A percentile compares a stretch with the other conserved stretches of the same genome.
Conservation (phyloP, 768 basidiomycete species). For the Kwoniella sp. region DNA sequence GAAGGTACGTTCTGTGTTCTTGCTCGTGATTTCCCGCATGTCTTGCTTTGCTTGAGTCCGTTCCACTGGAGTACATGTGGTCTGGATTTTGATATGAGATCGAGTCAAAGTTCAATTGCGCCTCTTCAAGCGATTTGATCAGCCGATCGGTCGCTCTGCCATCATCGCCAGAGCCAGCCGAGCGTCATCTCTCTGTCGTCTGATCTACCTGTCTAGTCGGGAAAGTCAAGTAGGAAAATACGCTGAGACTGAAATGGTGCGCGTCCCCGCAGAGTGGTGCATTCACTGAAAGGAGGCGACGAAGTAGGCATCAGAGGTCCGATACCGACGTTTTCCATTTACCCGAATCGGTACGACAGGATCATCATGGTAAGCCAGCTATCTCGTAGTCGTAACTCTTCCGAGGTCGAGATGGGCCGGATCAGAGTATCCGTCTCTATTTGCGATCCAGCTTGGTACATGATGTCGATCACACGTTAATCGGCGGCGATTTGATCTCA, state of each 20-base stretch:
- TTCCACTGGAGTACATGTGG: not conserved
- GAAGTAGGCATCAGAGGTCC: constrained; percentile 50
- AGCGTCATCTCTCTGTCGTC: no score
- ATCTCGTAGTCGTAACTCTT: not conserved
- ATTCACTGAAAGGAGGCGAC: constrained; percentile 41
- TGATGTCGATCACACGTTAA: no score
- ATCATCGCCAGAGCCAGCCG: no score
- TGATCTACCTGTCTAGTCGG: no score
- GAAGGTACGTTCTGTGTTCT: constrained; percentile 41
- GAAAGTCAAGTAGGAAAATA: no score
- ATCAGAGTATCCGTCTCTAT: not conserved
- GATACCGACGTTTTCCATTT: constrained; percentile 43
- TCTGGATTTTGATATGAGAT: not conserved
- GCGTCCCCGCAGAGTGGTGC: constrained; percentile 30
- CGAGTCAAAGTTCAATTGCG: no score
- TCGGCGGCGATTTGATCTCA: no score
- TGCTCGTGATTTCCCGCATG: not conserved
- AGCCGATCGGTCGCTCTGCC: not conserved
- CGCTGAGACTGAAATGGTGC: not conserved
- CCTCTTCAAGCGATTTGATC: no score
- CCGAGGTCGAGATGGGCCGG: not conserved
- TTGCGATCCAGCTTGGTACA: no score
- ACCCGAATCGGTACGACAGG: constrained; percentile 37
- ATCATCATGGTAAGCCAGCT: constrained; percentile 48
- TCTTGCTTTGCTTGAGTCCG: not conserved